Conservation (phyloP, 352 stramenopile species). For the Phytophthora boehmeriae region DNA sequence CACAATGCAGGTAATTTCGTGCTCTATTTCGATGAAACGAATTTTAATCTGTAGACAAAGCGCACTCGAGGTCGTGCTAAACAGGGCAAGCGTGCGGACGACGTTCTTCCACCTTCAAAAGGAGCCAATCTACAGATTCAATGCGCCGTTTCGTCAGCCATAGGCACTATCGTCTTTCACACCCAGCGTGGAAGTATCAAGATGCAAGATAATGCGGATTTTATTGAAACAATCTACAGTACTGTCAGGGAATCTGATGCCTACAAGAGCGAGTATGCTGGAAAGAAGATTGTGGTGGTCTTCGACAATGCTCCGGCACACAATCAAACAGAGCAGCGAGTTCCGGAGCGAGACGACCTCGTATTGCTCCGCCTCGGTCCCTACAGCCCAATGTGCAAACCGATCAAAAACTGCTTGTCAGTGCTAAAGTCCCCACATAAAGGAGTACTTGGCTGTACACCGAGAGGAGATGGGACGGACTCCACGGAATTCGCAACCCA, state of each 20-base stretch:
- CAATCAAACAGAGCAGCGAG: conserved; percentile 10
- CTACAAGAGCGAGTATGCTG: conserved; percentile 9
- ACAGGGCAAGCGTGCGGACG: conserved; percentile 6
- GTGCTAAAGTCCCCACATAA: conserved; percentile 13
- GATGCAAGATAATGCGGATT: conserved; percentile 26
- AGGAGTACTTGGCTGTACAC: conserved; percentile 5
- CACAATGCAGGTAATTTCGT: conserved; percentile 18
- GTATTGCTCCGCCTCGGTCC: conserved; percentile 24
- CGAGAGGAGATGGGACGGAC: not conserved
- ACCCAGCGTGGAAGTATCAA: conserved; percentile 26
- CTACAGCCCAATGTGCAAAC: conserved; percentile 30
- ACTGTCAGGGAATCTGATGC: conserved; percentile 6
- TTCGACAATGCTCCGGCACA: conserved; percentile 31
- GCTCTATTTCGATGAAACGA: conserved; percentile 24
- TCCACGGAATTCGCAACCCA: not conserved
- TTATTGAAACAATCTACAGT: conserved; percentile 14
- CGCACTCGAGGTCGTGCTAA: conserved; percentile 6
- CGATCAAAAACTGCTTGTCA: conserved; percentile 30
- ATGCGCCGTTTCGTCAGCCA: conserved; percentile 28
- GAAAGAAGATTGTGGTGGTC: conserved; percentile 32
- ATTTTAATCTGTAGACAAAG: conserved; percentile 32
- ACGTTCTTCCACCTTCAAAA: conserved; percentile 12
- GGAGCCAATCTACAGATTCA: conserved; percentile 29
- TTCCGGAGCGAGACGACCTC: conserved; percentile 8
- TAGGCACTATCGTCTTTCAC: conserved; percentile 5